phyloP scores from a whole-genome alignment of 192 early-diverging fungal genomes.

The Radiomyces spectabilis region DNA sequence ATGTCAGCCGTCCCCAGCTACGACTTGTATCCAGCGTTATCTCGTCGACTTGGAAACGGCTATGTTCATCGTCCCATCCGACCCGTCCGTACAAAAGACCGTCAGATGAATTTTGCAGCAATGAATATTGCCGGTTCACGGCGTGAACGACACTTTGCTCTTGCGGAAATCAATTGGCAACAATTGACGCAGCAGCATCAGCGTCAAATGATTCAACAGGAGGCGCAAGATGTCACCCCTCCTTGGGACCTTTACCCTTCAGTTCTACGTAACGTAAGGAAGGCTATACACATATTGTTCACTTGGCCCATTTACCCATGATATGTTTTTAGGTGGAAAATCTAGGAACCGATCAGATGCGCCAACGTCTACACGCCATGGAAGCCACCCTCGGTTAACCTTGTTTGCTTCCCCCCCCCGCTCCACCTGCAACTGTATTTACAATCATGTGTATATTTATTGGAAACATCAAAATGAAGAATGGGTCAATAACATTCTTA shows the following conservation, averaged over 20 bases:
- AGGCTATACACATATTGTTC: background rate
- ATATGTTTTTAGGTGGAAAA: slow-evolving; percentile 16
- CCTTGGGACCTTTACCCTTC: slow-evolving; percentile 20
- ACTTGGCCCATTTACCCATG: background rate
- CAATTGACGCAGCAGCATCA: background rate
- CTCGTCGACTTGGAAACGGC: slow-evolving; percentile 17
- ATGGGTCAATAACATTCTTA: background rate
- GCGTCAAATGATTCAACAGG: too few species aligned
- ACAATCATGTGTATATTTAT: too few species aligned
- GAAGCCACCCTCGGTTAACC: slow-evolving; percentile 10
- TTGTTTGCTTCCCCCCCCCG: background rate
- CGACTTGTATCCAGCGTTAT: slow-evolving; percentile 23
- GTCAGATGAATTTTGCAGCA: slow-evolving; percentile 1
- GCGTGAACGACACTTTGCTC: background rate
- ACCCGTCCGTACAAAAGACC: background rate
- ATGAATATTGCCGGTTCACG: slow-evolving; percentile 3
- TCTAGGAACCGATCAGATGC: slow-evolving; percentile 24
- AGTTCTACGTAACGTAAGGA: slow-evolving; percentile 17
- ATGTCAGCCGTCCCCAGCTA: slow-evolving; percentile 12
- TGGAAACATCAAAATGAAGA: too few species aligned
- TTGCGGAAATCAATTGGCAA: background rate
- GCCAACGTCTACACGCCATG: slow-evolving; percentile 21
- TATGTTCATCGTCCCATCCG: slow-evolving; percentile 7
- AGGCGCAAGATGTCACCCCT: background rate
- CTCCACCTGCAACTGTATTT: too few species aligned